Evolutionary conservation across 2,329 filamentous ascomycete genomes (phyloP).

Genomic region (Macrophomina tecta): DNA sequence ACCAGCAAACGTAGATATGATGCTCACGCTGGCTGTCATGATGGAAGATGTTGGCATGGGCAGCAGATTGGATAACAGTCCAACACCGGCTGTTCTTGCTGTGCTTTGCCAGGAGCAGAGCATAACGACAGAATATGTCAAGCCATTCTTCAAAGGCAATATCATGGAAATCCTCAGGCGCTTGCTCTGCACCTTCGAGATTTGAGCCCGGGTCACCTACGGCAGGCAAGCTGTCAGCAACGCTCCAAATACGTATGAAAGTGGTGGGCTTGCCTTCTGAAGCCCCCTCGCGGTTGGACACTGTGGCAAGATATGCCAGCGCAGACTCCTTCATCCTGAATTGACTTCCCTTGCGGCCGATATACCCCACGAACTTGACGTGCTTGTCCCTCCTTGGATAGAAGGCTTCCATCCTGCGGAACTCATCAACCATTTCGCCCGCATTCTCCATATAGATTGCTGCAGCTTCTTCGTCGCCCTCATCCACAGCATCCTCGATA

Average conservation of each 20-base stretch:
- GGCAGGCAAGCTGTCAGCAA: not conserved
- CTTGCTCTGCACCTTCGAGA: slow-evolving; percentile 26
- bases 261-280: slow-evolving; percentile 46
- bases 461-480: slow-evolving; percentile 56
- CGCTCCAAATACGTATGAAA: not conserved
- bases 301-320: slow-evolving; percentile 19
- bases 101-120: slow-evolving; percentile 73
- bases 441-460: slow-evolving; percentile 66
- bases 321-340: slow-evolving; percentile 26
- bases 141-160: slow-evolving; percentile 87
- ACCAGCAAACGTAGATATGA: slow-evolving; percentile 77
- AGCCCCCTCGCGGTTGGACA: slow-evolving; percentile 38
- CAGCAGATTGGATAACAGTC: slow-evolving; percentile 76
- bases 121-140: slow-evolving; percentile 87
- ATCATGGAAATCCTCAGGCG: slow-evolving; percentile 70
- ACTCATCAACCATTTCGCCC: slow-evolving; percentile 64
- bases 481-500: slow-evolving; percentile 49
- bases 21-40: slow-evolving; percentile 71
- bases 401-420: slow-evolving; percentile 64
- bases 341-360: slow-evolving; percentile 37
- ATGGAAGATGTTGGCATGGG: slow-evolving; percentile 82
- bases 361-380: slow-evolving; percentile 45
- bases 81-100: slow-evolving; percentile 77
- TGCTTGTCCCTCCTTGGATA: slow-evolving; percentile 60
- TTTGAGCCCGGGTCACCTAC: slow-evolving; percentile 9